Conservation (phyloP, 306 rosid genomes). For the Quercus engelmannii region DNA sequence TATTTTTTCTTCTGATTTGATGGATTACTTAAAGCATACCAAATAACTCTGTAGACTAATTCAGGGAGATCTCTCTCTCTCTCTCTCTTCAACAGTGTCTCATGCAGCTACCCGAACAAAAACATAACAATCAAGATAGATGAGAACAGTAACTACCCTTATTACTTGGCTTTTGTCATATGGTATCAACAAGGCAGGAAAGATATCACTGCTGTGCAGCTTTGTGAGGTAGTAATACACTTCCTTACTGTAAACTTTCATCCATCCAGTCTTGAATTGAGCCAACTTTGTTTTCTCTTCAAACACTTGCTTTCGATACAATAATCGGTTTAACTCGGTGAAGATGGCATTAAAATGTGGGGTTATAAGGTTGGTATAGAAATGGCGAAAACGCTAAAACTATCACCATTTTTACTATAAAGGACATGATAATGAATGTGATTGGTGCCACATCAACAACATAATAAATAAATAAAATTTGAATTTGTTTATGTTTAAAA, state of each 20-base stretch:
- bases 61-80: background rate
- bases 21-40: background rate
- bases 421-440: too few species aligned
- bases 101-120: constrained; percentile 81
- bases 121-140: constrained; percentile 78
- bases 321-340: too few species aligned
- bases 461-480: too few species aligned
- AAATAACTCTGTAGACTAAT: background rate
- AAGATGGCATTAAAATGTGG: too few species aligned
- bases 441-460: too few species aligned
- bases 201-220: constrained; percentile 85
- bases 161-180: constrained; percentile 75
- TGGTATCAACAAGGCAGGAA: constrained; percentile 86
- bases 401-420: too few species aligned
- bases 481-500: too few species aligned
- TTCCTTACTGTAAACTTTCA: background rate
- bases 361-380: too few species aligned
- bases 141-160: constrained; percentile 64
- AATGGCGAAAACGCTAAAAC: too few species aligned
- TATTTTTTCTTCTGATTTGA: background rate
- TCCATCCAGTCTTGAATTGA: background rate
- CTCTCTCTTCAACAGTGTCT: constrained; percentile 50
- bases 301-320: background rate
- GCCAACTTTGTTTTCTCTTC: background rate
- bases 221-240: constrained; percentile 62